These are phyloP conservation scores for Ogataea thermomethanolica DNA, from an alignment of 805 yeast genomes.

Conservation along the genomic window DNA sequence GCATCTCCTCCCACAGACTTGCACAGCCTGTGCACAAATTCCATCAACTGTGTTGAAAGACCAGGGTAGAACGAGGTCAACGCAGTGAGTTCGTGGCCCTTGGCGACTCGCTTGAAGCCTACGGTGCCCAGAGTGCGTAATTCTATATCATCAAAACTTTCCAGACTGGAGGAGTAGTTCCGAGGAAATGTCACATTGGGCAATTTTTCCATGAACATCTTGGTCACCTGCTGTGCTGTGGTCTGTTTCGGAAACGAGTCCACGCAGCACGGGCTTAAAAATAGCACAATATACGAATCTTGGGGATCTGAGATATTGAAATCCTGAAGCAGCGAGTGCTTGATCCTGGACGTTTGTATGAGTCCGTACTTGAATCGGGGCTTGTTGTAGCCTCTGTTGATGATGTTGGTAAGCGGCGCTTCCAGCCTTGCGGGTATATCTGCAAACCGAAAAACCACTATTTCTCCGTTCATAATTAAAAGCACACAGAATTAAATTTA, in stretches of 20 bases:
- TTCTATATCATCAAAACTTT: constrained; percentile 17
- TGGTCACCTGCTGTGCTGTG: constrained; percentile 17
- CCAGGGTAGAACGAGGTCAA: constrained; percentile 48
- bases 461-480: constrained; percentile 2
- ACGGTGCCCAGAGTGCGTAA: constrained; percentile 37
- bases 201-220: constrained; percentile 16
- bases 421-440: constrained; percentile 15
- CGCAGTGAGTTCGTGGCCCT: constrained; percentile 44
- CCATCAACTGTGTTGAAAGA: constrained; percentile 27
- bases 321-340: constrained; percentile 26
- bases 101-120: constrained; percentile 30
- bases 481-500: background rate
- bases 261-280: constrained; percentile 24
- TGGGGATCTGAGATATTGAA: constrained; percentile 25
- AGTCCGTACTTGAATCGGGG: constrained; percentile 42
- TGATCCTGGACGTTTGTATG: constrained; percentile 41
- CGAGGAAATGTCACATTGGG: constrained; percentile 4
- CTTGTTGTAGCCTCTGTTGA: constrained; percentile 51
- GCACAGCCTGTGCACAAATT: constrained; percentile 16
- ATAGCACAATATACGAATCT: constrained; percentile 22
- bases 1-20: constrained; percentile 13
- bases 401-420: constrained; percentile 26
- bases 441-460: constrained; percentile 1
- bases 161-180: background rate
- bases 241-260: constrained; percentile 14